Evolutionary conservation across 2,329 filamentous ascomycete genomes (phyloP).

Genomic region (Colletotrichum sp.): DNA sequence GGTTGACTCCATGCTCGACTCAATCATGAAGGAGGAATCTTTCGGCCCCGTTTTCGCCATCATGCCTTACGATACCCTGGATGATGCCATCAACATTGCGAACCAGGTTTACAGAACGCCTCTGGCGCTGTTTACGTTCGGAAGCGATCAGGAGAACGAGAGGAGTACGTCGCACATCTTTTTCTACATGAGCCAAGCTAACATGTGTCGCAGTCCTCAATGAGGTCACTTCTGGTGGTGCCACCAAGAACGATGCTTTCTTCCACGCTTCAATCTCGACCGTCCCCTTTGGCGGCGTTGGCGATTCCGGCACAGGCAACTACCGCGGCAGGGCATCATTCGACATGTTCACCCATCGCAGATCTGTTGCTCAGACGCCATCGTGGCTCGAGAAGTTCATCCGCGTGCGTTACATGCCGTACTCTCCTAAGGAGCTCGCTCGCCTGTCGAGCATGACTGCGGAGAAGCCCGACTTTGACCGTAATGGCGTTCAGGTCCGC

Average conservation of each 20-base stretch:
- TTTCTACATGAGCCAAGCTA: background rate
- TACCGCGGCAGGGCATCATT: constrained; percentile 82
- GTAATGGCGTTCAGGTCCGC: constrained; percentile 57
- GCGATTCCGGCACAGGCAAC: constrained; percentile 75
- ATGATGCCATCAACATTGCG: constrained; percentile 83
- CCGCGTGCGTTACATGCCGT: constrained; percentile 72
- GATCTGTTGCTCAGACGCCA: constrained; percentile 65
- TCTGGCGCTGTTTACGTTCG: constrained; percentile 84
- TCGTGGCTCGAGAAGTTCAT: constrained; percentile 72
- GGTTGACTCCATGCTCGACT: constrained; percentile 71
- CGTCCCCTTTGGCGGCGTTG: constrained; percentile 83
- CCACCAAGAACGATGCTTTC: constrained; percentile 65
- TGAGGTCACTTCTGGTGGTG: constrained; percentile 71
- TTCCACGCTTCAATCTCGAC: constrained; percentile 67
- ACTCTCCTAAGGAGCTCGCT: constrained; percentile 50
- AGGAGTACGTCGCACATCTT: constrained; percentile 60
- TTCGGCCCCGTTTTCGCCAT: constrained; percentile 94
- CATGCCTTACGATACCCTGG: constrained; percentile 77
- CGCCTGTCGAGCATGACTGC: constrained; percentile 47
- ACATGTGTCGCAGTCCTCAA: constrained; percentile 55
- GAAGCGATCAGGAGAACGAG: constrained; percentile 77
- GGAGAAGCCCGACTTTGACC: constrained; percentile 65
- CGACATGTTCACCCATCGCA: constrained; percentile 68
- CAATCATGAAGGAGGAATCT: constrained; percentile 85
- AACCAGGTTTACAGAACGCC: constrained; percentile 85